Base-by-base conservation (phyloP, 202 grass and related monocot genomes). In the Cymbopogon flexuosus region DNA sequence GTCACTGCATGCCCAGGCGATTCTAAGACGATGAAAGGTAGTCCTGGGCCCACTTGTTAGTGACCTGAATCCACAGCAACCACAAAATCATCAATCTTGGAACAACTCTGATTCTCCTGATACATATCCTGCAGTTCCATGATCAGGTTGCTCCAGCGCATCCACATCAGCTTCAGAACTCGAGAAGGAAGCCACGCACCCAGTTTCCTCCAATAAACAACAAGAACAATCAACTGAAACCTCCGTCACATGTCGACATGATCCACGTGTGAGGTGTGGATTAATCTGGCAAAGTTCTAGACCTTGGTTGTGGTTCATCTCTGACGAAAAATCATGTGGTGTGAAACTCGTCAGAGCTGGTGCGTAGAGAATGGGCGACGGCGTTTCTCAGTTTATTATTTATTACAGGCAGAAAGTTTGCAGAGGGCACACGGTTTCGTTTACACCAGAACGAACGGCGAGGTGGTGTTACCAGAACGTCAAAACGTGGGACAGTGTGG, bases 111-210 rank as follows among this genome's bases (percentile, higher is more conserved):
- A 24, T 16, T 34, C 2, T 52, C 75, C 29, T 73, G 60, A 68
- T 83, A 68, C 61, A 61, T 42, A 79, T 69, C 62, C 79, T 84
- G 31, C 60, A 51, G 68, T 35, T 88, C 30, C 62, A 41, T 4
- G 80, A 35, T 12, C 68, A 49, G 73, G 69, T 70, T 69, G 30
- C 75, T 79, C 41, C 68, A 33, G 66, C 85, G 37, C 73, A 78
- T 83, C 73, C 73, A 71, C 66, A 83, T 83, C 65, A 65, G 59
- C 73, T 52, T 78, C 79, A 63, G 3, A 43, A 72, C 36, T 77
- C 18, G 64, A 61, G 2, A 40, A 70, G 46, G 36, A 67, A 66
- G 22, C 13, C 37, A 31, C 42, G 5, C 35, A 12, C 24, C 34
- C 43, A 23, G 18, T 12, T 43, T 66, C 68, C 15, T 43, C 8